Percentiles rank a stretch among this genome's conserved stretches.
Evolutionary conservation across 2,329 filamentous ascomycete species (phyloP).

Genomic region (Sarocladiaceae sp.): DNA sequence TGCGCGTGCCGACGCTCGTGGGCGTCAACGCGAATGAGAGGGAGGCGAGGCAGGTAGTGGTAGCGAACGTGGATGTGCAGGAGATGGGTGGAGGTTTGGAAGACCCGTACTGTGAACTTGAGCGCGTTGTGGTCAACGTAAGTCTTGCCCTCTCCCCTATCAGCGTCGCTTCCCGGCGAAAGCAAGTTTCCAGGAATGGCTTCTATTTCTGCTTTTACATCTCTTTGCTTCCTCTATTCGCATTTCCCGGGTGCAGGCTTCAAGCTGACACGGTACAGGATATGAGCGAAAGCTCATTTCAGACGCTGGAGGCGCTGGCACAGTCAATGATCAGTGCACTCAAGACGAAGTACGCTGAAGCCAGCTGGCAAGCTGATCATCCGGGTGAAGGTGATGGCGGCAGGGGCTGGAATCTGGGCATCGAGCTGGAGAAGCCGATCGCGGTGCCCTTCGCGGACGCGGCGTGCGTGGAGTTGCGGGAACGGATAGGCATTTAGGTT

Average conservation of each 20-base stretch:
- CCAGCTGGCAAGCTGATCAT: not conserved
- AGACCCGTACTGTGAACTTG: constrained; percentile 51
- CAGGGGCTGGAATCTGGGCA: constrained; percentile 42
- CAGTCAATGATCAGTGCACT: constrained; percentile 39
- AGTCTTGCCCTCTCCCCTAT: constrained; percentile 17
- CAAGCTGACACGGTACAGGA: constrained; percentile 28
- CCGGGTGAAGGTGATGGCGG: constrained; percentile 18
- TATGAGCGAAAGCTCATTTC: constrained; percentile 50
- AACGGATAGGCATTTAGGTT: no score
- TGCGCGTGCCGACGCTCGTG: constrained; percentile 61
- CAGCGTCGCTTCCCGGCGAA: no score
- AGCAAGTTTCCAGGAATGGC: no score
- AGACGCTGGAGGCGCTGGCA: constrained; percentile 58
- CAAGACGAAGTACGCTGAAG: constrained; percentile 14
- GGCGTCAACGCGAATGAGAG: constrained; percentile 70
- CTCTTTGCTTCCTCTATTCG: not conserved
- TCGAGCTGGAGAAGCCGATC: constrained; percentile 65
- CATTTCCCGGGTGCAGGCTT: not conserved
- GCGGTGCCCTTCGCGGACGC: constrained; percentile 68
- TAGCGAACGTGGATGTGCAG: constrained; percentile 58
- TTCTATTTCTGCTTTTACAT: no score
- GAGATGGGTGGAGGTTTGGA: constrained; percentile 28
- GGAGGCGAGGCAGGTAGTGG: constrained; percentile 56
- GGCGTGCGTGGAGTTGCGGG: constrained; percentile 53
- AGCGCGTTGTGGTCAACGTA: constrained; percentile 57